phyloP scores from a whole-genome alignment of 768 basidiomycete species.

The Boletellus ananiceps region DNA sequence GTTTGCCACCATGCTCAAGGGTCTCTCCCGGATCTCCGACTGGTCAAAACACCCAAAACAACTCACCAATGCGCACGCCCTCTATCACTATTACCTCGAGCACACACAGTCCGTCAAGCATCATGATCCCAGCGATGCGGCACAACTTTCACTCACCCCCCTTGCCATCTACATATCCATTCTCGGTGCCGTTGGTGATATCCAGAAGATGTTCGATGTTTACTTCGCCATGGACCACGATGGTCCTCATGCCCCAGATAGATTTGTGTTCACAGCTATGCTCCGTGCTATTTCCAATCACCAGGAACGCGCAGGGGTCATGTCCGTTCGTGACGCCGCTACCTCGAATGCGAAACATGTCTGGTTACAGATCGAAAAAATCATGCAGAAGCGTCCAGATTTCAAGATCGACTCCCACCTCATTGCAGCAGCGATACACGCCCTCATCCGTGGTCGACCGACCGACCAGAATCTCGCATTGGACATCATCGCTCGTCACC shows the following conservation, averaged over 20 bases:
- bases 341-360: constrained; percentile 67
- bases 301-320: constrained; percentile 16
- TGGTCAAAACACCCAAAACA: constrained; percentile 60
- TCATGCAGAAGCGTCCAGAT: constrained; percentile 40
- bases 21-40: constrained; percentile 55
- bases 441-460: constrained; percentile 51
- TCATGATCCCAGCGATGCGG: constrained; percentile 41
- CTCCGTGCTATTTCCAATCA: constrained; percentile 44
- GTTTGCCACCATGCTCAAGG: constrained; percentile 65
- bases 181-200: constrained; percentile 53
- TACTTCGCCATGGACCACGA: constrained; percentile 63
- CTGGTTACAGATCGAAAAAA: constrained; percentile 63
- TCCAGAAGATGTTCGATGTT: constrained; percentile 71
- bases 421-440: constrained; percentile 48
- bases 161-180: constrained; percentile 62
- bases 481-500: constrained; percentile 56
- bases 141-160: constrained; percentile 45
- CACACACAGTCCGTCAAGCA: constrained; percentile 48
- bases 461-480: constrained; percentile 65
- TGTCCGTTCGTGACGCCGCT: constrained; percentile 34
- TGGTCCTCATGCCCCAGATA: constrained; percentile 58
- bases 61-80: constrained; percentile 51
- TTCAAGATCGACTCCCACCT: constrained; percentile 52
- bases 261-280: constrained; percentile 61
- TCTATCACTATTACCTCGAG: constrained; percentile 56